These are phyloP conservation scores for Cubamyces sp. DNA, from an alignment of 768 basidiomycete genomes.

Conservation along the genomic window DNA sequence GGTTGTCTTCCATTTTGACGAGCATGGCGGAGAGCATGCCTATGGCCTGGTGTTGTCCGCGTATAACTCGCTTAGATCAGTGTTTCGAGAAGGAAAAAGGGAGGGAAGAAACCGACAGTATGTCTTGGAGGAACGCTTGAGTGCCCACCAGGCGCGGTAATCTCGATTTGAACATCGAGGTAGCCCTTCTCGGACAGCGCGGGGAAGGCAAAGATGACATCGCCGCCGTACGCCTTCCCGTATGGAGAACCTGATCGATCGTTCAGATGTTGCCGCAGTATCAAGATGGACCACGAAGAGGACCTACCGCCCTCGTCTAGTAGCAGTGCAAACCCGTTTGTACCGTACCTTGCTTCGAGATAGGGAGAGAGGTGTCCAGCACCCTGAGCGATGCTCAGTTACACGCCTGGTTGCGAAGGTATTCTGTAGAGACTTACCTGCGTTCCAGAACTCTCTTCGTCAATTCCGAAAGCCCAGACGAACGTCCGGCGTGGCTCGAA, in stretches of 20 bases:
- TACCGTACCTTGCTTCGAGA: constrained; percentile 66
- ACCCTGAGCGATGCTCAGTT: constrained; percentile 44
- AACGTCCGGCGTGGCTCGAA: constrained; percentile 49
- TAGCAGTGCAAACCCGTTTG: constrained; percentile 72
- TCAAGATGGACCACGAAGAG: background rate
- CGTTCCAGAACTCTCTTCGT: constrained; percentile 48
- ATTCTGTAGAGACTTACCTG: constrained; percentile 30
- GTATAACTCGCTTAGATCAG: background rate
- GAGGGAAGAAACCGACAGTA: constrained; percentile 51
- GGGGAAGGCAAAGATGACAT: constrained; percentile 60
- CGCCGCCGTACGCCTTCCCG: constrained; percentile 51
- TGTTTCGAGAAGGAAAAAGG: background rate
- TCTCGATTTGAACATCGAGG: constrained; percentile 61
- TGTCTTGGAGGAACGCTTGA: constrained; percentile 86
- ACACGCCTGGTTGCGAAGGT: too few species aligned
- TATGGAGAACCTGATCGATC: constrained; percentile 43
- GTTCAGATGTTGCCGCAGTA: constrained; percentile 37
- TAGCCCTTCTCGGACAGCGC: constrained; percentile 79
- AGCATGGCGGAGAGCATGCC: constrained; percentile 74
- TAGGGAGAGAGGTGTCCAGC: constrained; percentile 50
- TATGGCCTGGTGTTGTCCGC: constrained; percentile 9
- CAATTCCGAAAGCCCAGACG: constrained; percentile 50
- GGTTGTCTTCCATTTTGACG: constrained; percentile 68
- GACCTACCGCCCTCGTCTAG: constrained; percentile 85
- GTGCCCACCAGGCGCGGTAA: constrained; percentile 78